Evolutionary conservation across 2,329 filamentous ascomycete species (phyloP).

Genomic region (Colletotrichum nymphaeae): DNA sequence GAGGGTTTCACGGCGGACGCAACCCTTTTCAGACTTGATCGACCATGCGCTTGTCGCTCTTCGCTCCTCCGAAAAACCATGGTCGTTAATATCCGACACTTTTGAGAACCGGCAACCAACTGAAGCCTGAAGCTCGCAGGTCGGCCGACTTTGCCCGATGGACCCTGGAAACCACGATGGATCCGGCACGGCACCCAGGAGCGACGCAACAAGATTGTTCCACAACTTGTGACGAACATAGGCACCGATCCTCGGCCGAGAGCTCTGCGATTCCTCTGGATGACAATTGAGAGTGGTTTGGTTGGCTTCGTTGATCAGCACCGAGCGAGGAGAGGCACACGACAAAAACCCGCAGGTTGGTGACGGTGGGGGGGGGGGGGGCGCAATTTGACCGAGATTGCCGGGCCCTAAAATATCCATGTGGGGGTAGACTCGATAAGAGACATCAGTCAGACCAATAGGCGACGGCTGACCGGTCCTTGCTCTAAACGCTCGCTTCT

Average conservation of each 20-base stretch:
- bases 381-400: conserved; percentile 36
- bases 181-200: not conserved
- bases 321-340: conserved; percentile 4
- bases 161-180: not conserved
- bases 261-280: conserved; percentile 14
- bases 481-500: conserved; percentile 29
- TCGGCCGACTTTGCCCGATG: conserved; percentile 26
- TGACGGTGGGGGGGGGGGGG: conserved; percentile 26
- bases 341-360: conserved; percentile 25
- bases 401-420: conserved; percentile 33
- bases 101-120: not conserved
- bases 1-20: conserved; percentile 25
- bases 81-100: conserved; percentile 27
- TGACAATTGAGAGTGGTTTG: conserved; percentile 25
- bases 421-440: conserved; percentile 31
- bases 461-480: conserved; percentile 9
- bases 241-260: conserved; percentile 20
- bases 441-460: conserved; percentile 25
- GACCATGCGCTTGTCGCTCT: conserved; percentile 19
- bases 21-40: conserved; percentile 33
- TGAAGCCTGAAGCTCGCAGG: not conserved
- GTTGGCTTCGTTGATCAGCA: conserved; percentile 30
- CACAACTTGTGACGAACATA: not conserved
- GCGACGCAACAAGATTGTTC: conserved; percentile 2
- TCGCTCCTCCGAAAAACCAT: conserved; percentile 21